Percentiles rank a stretch among this genome's conserved stretches.
Evolutionary conservation across 257 asterid species (phyloP).

Genomic region (Prunella vulgaris): DNA sequence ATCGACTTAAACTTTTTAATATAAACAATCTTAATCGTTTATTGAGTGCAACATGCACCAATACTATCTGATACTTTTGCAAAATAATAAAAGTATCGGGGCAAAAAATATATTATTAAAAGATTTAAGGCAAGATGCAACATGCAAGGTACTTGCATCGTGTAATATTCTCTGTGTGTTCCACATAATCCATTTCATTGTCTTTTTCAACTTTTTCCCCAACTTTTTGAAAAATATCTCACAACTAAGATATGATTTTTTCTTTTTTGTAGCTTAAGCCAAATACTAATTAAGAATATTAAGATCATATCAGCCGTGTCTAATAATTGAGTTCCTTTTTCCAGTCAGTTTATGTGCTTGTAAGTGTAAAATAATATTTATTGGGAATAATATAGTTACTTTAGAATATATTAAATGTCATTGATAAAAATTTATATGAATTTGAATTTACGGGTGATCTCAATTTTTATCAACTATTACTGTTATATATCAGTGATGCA

Average conservation of each 20-base stretch:
- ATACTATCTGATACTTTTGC: neutral
- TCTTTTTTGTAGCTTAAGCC: neutral
- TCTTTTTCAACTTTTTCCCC: neutral
- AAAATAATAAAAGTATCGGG: neutral
- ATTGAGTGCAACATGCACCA: neutral
- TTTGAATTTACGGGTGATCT: no score
- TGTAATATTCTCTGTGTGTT: neutral
- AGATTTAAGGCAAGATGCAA: neutral
- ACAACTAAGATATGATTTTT: conserved; percentile 20
- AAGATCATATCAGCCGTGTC: neutral
- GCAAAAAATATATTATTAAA: neutral
- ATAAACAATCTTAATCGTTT: no score
- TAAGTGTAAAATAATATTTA: neutral
- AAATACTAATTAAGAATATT: neutral
- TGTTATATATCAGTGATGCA: no score
- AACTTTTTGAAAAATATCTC: conserved; percentile 6
- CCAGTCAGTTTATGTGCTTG: neutral
- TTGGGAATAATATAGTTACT: conserved; percentile 8
- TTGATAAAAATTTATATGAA: no score
- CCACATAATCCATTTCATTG: neutral
- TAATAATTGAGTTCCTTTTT: neutral
- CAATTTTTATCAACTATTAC: no score
- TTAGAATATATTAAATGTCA: conserved; percentile 2
- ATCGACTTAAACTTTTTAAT: no score
- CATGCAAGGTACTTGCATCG: conserved; percentile 5